Conservation (phyloP, 768 basidiomycete species). For the Mycena chlorophos region DNA sequence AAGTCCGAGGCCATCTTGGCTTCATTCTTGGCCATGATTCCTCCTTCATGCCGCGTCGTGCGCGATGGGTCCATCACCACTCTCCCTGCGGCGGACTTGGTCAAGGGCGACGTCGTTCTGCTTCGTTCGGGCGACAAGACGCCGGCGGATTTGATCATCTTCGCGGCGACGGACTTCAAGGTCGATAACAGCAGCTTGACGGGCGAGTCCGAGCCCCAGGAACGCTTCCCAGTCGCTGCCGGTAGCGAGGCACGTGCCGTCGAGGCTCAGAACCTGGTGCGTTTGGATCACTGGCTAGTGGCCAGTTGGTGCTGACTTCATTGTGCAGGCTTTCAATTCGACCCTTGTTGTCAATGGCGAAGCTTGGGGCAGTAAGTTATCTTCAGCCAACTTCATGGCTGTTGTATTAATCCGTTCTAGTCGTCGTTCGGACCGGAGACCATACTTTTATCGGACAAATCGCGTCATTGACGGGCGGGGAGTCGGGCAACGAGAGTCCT, state of each 20-base stretch:
- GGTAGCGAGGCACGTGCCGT: slow-evolving; percentile 52
- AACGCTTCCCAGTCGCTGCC: slow-evolving; percentile 47
- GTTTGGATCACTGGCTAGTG: background rate
- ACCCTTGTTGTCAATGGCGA: slow-evolving; percentile 72
- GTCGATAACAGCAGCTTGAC: slow-evolving; percentile 72
- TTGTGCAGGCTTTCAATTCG: slow-evolving; percentile 62
- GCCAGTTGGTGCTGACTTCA: background rate
- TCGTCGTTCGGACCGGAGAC: slow-evolving; percentile 67
- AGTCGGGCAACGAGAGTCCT: slow-evolving; percentile 63
- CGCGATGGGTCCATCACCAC: slow-evolving; percentile 55
- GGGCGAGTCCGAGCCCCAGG: slow-evolving; percentile 71
- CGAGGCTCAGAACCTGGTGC: slow-evolving; percentile 66
- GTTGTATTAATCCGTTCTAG: slow-evolving; percentile 30
- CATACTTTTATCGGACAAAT: slow-evolving; percentile 71
- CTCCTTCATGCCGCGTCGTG: slow-evolving; percentile 64
- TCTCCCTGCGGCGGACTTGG: slow-evolving; percentile 61
- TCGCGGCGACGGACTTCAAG: slow-evolving; percentile 62
- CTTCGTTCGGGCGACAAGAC: slow-evolving; percentile 69
- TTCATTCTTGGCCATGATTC: slow-evolving; percentile 73
- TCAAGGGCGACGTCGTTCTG: slow-evolving; percentile 67
- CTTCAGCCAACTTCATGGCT: background rate
- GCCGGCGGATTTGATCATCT: slow-evolving; percentile 64
- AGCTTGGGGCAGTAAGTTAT: slow-evolving; percentile 59
- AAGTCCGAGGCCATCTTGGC: slow-evolving; percentile 74
- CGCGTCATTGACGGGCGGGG: slow-evolving; percentile 63